Evolutionary conservation across 2,329 filamentous ascomycete species (phyloP), one percentile per base, ranked within the genome.

Genomic region (Pyrenochaeta sp.): DNA sequence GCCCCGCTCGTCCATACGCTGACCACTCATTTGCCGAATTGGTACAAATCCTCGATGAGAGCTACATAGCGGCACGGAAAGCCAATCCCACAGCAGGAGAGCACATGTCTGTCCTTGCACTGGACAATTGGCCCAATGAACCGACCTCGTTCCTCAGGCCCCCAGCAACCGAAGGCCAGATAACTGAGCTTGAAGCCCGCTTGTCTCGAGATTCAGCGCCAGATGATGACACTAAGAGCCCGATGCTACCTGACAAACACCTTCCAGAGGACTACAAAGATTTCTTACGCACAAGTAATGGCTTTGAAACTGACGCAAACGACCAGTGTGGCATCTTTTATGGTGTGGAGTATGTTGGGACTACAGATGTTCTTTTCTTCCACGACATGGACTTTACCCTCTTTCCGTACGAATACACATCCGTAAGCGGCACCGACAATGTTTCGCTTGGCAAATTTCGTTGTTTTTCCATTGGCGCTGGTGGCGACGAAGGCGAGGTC

Each of bases 261-360:
- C 40, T 56, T 18, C 40, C 56, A 35, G 33, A 49, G 6, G 45
- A 56, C 30, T 52, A 56, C 45, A 49, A 40, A 39, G 30, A 30
- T 3, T 52, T 56, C 14, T 45, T 56, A 11, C 47, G n/a, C n/a
- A n/a, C n/a, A n/a, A n/a, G n/a, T n/a, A n/a, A n/a, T n/a, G n/a
- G n/a, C n/a, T n/a, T n/a, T n/a, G 23, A 7, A 31, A 29, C 9
- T 45, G 23, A 45, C 7, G 17, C 12, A n/a, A 43, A 47, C 30
- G 32, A 41, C 7, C 5, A 1, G 4, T 18, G 39, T 18, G 23
- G 27, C 20, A 17, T 52, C 1, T 51, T 54, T 36, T 46, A 23
- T 30, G 18, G 36, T 4, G 21, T 29, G 4, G 42, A 54, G 3
- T 29, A 14, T 12, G 37, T 50, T 12, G 37, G 33, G 4, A 14